These are phyloP conservation scores for Ceratocystis smalleyi DNA, from an alignment of 2,329 filamentous ascomycete species.

Conservation along the genomic window DNA sequence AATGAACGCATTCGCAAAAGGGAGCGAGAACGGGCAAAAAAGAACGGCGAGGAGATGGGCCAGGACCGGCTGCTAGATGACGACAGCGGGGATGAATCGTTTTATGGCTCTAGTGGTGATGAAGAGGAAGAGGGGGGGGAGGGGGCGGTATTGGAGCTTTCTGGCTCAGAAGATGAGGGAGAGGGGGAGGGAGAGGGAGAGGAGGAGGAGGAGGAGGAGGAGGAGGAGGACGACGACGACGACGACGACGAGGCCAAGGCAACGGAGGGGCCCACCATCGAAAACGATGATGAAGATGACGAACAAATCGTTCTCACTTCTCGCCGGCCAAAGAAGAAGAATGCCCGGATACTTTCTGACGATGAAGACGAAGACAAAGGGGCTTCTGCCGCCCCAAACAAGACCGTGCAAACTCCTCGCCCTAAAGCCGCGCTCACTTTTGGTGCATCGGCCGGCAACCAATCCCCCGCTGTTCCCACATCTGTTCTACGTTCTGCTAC, in stretches of 20 bases:
- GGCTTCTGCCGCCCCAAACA: slow-evolving; percentile 12
- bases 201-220: slow-evolving; percentile 25
- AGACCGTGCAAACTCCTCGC: slow-evolving; percentile 31
- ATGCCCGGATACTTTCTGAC: slow-evolving; percentile 43
- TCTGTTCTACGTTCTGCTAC: slow-evolving; percentile 53
- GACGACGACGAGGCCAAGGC: slow-evolving; percentile 22
- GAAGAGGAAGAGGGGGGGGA: slow-evolving; percentile 25
- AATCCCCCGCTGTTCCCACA: slow-evolving; percentile 37
- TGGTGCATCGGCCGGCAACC: slow-evolving; percentile 27
- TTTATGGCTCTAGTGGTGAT: slow-evolving; percentile 30
- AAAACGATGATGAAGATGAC: slow-evolving; percentile 27
- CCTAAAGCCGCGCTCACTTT: slow-evolving; percentile 27
- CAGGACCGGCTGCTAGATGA: slow-evolving; percentile 41
- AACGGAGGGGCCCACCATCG: slow-evolving; percentile 24
- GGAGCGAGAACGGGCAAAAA: slow-evolving; percentile 56
- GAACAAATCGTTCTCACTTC: slow-evolving; percentile 30
- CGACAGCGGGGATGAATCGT: slow-evolving; percentile 39
- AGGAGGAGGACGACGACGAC: slow-evolving; percentile 26
- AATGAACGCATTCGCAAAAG: slow-evolving; percentile 61
- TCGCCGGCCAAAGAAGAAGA: slow-evolving; percentile 37
- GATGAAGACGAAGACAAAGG: slow-evolving; percentile 42
- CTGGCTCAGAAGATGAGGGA: slow-evolving; percentile 30
- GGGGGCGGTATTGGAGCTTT: slow-evolving; percentile 29
- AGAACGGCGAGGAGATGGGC: slow-evolving; percentile 32
- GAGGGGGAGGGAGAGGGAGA: slow-evolving; percentile 25